A percentile compares a stretch with the other conserved stretches of the same genome.
phyloP scores from a whole-genome alignment of 495 filamentous ascomycete genomes.

The Trypethelium eluteriae region DNA sequence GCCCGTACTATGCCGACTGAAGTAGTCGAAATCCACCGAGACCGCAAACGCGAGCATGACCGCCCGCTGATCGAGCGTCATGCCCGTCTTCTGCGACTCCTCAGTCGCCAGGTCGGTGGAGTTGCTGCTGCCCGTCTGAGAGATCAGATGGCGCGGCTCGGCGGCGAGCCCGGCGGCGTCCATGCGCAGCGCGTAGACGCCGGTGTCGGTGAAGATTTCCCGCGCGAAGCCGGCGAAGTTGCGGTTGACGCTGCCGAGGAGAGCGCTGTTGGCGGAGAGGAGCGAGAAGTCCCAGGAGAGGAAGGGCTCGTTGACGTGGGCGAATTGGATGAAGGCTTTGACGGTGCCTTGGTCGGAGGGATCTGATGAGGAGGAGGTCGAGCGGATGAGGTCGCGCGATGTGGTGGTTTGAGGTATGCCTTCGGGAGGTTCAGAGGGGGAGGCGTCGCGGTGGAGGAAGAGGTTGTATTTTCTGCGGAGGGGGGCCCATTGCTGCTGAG shows the following conservation, averaged over 20 bases:
- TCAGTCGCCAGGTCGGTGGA: conserved; percentile 6
- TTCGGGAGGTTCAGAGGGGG: conserved; percentile 28
- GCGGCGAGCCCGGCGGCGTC: conserved; percentile 48
- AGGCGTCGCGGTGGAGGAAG: conserved; percentile 43
- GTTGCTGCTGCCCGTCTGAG: conserved; percentile 24
- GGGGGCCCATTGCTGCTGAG: conserved; percentile 61
- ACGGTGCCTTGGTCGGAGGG: conserved; percentile 19
- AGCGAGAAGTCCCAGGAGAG: conserved; percentile 40
- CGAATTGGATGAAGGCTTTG: conserved; percentile 52
- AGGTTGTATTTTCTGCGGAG: conserved; percentile 61
- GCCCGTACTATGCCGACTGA: conserved; percentile 51
- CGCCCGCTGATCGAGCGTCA: conserved; percentile 65
- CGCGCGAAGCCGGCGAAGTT: conserved; percentile 62
- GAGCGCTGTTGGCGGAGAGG: conserved; percentile 23
- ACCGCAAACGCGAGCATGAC: conserved; percentile 67
- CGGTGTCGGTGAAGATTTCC: conserved; percentile 65
- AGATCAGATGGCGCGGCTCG: conserved; percentile 39
- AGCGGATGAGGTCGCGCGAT: conserved; percentile 43
- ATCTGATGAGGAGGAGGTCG: conserved; percentile 26
- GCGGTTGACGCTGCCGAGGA: conserved; percentile 58
- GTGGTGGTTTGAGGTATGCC: conserved; percentile 34
- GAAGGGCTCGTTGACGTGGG: conserved; percentile 45
- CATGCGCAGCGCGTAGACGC: conserved; percentile 63
- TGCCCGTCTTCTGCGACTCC: conserved; percentile 34
- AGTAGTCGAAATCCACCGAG: conserved; percentile 67